Conservation (phyloP, 179 eudicot species). For the Vitellaria paradoxa region DNA sequence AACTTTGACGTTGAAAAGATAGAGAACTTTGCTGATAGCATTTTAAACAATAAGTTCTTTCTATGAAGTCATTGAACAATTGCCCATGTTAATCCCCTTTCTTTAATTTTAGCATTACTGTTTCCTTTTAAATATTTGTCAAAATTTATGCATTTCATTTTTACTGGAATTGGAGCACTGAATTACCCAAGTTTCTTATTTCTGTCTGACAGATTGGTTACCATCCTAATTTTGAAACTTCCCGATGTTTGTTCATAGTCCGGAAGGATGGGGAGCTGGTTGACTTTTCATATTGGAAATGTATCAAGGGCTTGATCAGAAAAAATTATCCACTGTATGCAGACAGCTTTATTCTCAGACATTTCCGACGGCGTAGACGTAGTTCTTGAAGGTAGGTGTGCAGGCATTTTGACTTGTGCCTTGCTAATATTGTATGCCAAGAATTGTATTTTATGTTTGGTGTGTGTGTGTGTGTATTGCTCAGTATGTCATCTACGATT, state of each 20-base stretch:
- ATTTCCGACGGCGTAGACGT: conserved; percentile 61
- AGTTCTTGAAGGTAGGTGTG: conserved; percentile 29
- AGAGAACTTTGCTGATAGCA: too few relatives aligned
- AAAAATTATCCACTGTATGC: conserved; percentile 87
- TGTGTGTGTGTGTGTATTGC: background rate
- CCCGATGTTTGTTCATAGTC: conserved; percentile 85
- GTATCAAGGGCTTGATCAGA: conserved; percentile 76
- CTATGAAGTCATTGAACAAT: background rate
- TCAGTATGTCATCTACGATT: background rate
- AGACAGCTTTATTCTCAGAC: conserved; percentile 81
- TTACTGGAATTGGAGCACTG: background rate
- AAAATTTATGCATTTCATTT: background rate
- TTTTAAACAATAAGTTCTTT: background rate
- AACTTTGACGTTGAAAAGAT: too few relatives aligned
- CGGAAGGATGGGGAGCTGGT: conserved; percentile 75
- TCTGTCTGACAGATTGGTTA: conserved; percentile 61
- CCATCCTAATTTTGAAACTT: conserved; percentile 79
- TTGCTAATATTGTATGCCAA: conserved; percentile 14
- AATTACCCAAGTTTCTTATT: background rate
- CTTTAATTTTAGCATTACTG: background rate
- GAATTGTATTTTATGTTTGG: background rate
- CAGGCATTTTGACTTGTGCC: conserved; percentile 12
- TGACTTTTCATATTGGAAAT: conserved; percentile 95
- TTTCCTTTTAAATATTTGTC: background rate
- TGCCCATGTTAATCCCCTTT: too few relatives aligned